Percentiles rank a stretch among this genome's conserved stretches.
Evolutionary conservation across 192 early-diverging fungal genomes (phyloP).

Genomic region (Fimicolochytrium jonesii): DNA sequence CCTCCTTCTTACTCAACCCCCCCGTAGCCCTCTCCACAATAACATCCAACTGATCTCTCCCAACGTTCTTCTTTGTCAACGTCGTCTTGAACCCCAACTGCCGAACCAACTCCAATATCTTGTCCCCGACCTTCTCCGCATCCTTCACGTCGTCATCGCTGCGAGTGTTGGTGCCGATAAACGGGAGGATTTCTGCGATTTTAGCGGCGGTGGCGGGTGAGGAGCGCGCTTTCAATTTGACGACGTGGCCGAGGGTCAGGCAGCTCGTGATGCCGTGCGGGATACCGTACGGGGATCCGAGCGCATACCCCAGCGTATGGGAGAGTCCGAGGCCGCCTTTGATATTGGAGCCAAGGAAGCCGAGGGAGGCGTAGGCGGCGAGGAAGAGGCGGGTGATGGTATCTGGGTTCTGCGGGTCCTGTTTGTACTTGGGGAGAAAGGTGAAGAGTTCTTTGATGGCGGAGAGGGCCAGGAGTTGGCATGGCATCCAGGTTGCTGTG

Average conservation of each 20-base stretch:
- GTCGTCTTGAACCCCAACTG: conserved; percentile 7
- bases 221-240: neutral
- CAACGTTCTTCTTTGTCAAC: neutral
- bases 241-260: conserved; percentile 6
- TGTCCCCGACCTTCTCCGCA: neutral
- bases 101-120: neutral
- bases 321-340: neutral
- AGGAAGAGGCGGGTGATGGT: neutral
- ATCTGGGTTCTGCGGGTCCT: neutral
- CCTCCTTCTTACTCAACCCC: neutral
- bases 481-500: conserved; percentile 5
- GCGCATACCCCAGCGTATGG: conserved; percentile 3
- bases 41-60: conserved; percentile 1
- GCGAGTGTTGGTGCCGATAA: neutral
- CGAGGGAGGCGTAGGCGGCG: conserved; percentile 1
- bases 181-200: neutral
- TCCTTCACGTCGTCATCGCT: conserved; percentile 1
- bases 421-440: conserved; percentile 6
- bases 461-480: neutral
- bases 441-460: neutral
- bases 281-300: conserved; percentile 8
- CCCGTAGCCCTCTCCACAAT: conserved; percentile 9
- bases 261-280: conserved; percentile 4
- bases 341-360: conserved; percentile 1
- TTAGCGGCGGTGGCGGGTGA: neutral